Percentiles rank a stretch among this genome's conserved stretches.
These are phyloP conservation scores for Esteya vermicola DNA, from an alignment of 2,329 filamentous ascomycete species.

Conservation along the genomic window DNA sequence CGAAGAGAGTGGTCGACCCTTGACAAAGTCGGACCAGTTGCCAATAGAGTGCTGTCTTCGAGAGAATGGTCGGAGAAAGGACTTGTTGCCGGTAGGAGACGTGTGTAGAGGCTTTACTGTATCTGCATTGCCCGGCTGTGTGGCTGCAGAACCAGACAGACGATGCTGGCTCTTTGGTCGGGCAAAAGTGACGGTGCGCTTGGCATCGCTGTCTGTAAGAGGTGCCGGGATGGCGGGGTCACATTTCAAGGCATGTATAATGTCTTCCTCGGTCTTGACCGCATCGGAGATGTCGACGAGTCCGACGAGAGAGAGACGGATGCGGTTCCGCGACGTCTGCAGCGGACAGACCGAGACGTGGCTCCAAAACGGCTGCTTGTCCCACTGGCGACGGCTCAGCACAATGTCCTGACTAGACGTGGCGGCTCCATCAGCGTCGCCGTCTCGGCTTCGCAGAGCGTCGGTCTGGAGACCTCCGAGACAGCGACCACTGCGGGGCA, in stretches of 20 bases:
- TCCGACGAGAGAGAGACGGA: conserved; percentile 38
- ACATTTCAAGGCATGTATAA: conserved; percentile 33
- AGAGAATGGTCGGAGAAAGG: conserved; percentile 9
- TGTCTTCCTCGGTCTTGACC: conserved; percentile 33
- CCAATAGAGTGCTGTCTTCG: conserved; percentile 2
- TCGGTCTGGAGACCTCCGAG: conserved; percentile 29
- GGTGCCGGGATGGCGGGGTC: conserved; percentile 16
- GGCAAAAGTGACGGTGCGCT: not conserved
- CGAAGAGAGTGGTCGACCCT: not conserved
- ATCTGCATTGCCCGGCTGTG: not conserved
- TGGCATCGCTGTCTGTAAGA: not conserved
- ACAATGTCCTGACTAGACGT: conserved; percentile 24
- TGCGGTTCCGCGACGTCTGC: conserved; percentile 28
- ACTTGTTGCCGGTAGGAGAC: not conserved
- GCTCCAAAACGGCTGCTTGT: conserved; percentile 39
- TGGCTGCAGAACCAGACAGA: not conserved
- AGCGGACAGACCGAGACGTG: conserved; percentile 39
- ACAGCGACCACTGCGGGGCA: conserved; percentile 32
- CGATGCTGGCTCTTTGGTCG: not conserved
- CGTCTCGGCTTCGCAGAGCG: conserved; percentile 8
- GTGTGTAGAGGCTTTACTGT: no score
- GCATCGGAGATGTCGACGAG: conserved; percentile 44
- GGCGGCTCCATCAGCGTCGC: no score
- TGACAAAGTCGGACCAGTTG: no score
- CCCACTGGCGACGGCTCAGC: conserved; percentile 30